These are phyloP conservation scores for Pseudomonodictys pantanalensis DNA, from an alignment of 495 filamentous ascomycete species.

Conservation along the genomic window DNA sequence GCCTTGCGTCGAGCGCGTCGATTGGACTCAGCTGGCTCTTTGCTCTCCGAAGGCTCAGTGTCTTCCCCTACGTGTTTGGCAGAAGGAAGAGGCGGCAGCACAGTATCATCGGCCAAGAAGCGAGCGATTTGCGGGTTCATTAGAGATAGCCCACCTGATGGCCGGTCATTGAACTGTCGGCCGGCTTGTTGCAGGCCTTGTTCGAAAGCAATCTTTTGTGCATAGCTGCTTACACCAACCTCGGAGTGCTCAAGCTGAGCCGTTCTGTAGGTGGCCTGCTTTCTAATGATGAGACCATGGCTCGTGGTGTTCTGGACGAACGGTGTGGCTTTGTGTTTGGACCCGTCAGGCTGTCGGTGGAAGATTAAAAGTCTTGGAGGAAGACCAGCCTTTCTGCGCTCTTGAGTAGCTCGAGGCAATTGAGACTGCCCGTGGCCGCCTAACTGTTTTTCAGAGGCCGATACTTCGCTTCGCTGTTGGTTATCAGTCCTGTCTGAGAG, in stretches of 20 bases:
- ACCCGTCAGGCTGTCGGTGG: background rate
- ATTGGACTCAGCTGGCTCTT: background rate
- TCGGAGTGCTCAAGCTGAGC: slow-evolving; percentile 42
- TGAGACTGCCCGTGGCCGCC: background rate
- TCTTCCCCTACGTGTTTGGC: slow-evolving; percentile 5
- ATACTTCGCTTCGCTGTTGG: background rate
- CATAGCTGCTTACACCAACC: slow-evolving; percentile 22
- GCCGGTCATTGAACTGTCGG: slow-evolving; percentile 14
- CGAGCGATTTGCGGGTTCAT: slow-evolving; percentile 23
- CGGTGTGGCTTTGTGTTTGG: too few relatives aligned
- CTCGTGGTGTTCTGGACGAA: background rate
- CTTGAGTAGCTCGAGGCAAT: background rate
- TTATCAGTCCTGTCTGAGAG: slow-evolving; percentile 28
- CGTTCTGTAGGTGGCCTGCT: slow-evolving; percentile 3
- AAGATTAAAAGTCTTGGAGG: background rate
- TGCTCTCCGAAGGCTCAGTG: background rate
- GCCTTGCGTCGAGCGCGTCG: slow-evolving; percentile 33
- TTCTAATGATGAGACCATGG: background rate
- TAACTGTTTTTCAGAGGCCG: background rate
- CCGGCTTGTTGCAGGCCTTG: slow-evolving; percentile 24
- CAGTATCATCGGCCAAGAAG: slow-evolving; percentile 24
- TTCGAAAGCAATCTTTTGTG: slow-evolving; percentile 37
- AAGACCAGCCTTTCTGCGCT: background rate
- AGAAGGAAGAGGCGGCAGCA: slow-evolving; percentile 12
- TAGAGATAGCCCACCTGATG: background rate